Base-by-base conservation (phyloP, 331 rosid genomes). In the Rhamnella rubrinervis region DNA sequence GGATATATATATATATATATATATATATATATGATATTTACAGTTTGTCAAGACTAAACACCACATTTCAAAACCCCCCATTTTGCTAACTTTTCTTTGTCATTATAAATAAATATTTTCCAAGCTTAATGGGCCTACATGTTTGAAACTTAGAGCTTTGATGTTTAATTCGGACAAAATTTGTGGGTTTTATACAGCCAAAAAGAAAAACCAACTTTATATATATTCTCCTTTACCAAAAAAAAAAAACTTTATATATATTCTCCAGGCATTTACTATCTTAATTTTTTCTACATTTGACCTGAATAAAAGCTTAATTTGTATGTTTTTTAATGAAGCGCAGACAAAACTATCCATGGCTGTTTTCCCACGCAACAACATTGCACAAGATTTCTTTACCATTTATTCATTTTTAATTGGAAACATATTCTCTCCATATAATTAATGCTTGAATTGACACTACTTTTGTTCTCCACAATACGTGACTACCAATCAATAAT, bases 181-280 rank as follows among this genome's bases (percentile, higher is more conserved):
- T 61, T 44, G 6, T 31, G 35, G 35, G 67, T 64, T 72, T 17
- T 60, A 19, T 61, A 82, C 81, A 77, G 85, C 83, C 68, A 67
- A 82, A 28, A 31, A 31, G 3, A 2, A 31, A 4, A 31, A 55
- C 77, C 81, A 74, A 66, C 74, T 71, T 71, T 61, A 71, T 23
- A 23, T 23, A n/a, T n/a, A n/a, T n/a, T n/a, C n/a, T n/a, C n/a
- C n/a, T n/a, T n/a, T n/a, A n/a, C n/a, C n/a, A n/a, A n/a, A n/a
- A n/a, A n/a, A n/a, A 23, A 23, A 23, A 23, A 23, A 23, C 23
- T 0, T 23, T 23, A 23, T 23, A 23, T 23, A 23, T 23, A 23
- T 68, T 80, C 82, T 55, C 35, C 5, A 31, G 26, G 76, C 72
- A 71, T 20, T 74, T 78, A 51, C 67, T 38, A 41, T 49, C 11